These are phyloP conservation scores for Agrocybe chaxingu DNA, from an alignment of 768 basidiomycete genomes.

Conservation along the genomic window DNA sequence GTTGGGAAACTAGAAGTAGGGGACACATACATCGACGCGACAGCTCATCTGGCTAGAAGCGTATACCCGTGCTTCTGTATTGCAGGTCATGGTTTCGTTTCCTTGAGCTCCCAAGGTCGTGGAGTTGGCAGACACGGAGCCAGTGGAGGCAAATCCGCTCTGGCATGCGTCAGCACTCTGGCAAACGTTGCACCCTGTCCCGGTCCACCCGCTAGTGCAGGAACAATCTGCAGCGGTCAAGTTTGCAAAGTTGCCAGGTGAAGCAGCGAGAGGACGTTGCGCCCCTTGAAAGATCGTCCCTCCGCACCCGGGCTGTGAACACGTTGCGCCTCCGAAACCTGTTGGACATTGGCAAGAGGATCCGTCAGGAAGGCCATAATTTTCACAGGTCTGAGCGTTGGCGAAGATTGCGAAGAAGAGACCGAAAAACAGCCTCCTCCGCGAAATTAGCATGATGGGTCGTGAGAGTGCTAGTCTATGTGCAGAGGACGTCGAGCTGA, in stretches of 20 bases:
- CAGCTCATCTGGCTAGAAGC: slow-evolving; percentile 85
- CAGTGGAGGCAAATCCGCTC: slow-evolving; percentile 47
- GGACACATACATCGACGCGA: slow-evolving; percentile 64
- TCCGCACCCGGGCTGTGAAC: slow-evolving; percentile 71
- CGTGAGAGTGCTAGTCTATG: neutral
- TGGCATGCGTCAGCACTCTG: slow-evolving; percentile 65
- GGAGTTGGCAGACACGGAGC: slow-evolving; percentile 29
- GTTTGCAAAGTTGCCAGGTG: slow-evolving; percentile 53
- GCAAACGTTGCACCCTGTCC: slow-evolving; percentile 81
- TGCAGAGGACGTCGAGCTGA: too few species aligned
- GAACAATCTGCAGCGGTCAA: slow-evolving; percentile 64
- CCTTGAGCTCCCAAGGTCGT: slow-evolving; percentile 21
- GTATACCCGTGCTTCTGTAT: slow-evolving; percentile 63
- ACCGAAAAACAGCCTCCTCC: slow-evolving; percentile 10
- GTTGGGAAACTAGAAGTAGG: neutral
- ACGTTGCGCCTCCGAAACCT: slow-evolving; percentile 74
- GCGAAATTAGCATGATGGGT: neutral
- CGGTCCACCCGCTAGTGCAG: slow-evolving; percentile 75
- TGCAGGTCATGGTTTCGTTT: slow-evolving; percentile 72
- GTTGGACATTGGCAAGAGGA: slow-evolving; percentile 72
- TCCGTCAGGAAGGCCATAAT: slow-evolving; percentile 60
- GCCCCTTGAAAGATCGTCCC: slow-evolving; percentile 78
- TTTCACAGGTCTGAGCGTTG: slow-evolving; percentile 55
- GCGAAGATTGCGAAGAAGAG: slow-evolving; percentile 19
- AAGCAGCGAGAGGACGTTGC: slow-evolving; percentile 46